Base-by-base conservation (phyloP, 495 filamentous ascomycete species). In the Ramalina intermedia region DNA sequence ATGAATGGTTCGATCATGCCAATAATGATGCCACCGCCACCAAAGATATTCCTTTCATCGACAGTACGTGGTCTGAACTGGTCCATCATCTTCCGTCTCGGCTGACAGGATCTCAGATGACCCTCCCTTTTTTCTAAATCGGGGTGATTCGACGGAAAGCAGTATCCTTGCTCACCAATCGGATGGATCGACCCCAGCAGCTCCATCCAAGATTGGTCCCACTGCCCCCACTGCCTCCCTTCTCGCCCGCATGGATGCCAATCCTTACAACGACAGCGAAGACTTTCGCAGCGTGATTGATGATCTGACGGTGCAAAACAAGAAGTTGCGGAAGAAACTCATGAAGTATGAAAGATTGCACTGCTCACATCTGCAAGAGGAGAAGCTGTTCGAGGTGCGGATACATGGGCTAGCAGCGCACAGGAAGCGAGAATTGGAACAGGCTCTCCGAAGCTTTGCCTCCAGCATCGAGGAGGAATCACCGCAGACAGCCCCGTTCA, bases 351-450 rank as follows among this genome's bases (percentile, higher is more conserved):
- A 82, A 58, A 76, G 72, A 42, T 58, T 76, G 49, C 74, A 81
- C 12, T 73, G 75, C 29, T 65, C 74, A 29, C 70, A 76, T 51
- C 61, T 85, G 46, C 61, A 74, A 24, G 60, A 69, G 27, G 84
- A 89, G 16, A 84, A 80, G 53, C 64, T 89, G 3, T 86, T 89
- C 54, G 85, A 89, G 58, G 73, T 90, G 41, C 75, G 80, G 54
- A 68, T 87, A 29, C 82, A 88, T 57, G 77, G 76, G 3, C 63
- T 90, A 33, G 70, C 80, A 6, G 61, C 63, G 26, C 66, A 73
- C 37, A 85, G 81, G 62, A 86, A 81, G 56, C 69, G 76, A 24
- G 82, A 89, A 54, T 63, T 90, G 29, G 85, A 89, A 58, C 71
- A 78, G n/a, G 73, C 74, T 1, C 63, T 90, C 11, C 73, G 74